Evolutionary conservation across 1,139 yeast species (phyloP).

Genomic region (Taphrina communis): DNA sequence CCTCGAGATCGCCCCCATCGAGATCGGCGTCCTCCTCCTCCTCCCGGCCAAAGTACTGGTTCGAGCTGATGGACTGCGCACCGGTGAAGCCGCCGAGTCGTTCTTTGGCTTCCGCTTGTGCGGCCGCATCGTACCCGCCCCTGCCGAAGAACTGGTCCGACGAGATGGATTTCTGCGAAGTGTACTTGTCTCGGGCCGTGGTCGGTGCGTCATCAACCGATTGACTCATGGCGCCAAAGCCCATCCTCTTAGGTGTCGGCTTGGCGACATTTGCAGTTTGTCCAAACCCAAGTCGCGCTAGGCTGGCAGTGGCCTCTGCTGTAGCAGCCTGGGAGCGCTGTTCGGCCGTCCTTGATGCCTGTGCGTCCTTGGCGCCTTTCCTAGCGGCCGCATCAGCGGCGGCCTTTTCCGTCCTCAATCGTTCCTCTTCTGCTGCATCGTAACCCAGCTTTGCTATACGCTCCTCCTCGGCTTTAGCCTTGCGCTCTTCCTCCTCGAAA

Average conservation of each 20-base stretch:
- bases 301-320: slow-evolving; percentile 69
- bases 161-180: slow-evolving; percentile 89
- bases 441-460: slow-evolving; percentile 75
- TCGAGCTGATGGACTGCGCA: slow-evolving; percentile 88
- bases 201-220: slow-evolving; percentile 49
- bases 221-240: slow-evolving; percentile 52
- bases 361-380: slow-evolving; percentile 22
- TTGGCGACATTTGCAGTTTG: slow-evolving; percentile 58
- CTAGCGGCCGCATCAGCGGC: slow-evolving; percentile 28
- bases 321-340: slow-evolving; percentile 32
- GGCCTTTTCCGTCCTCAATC: slow-evolving; percentile 52
- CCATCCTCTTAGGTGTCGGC: slow-evolving; percentile 47
- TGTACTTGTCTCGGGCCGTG: slow-evolving; percentile 66
- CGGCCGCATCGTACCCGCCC: slow-evolving; percentile 77
- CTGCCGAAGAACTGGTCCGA: slow-evolving; percentile 83
- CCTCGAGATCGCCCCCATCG: slow-evolving; percentile 36
- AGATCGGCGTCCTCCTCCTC: slow-evolving; percentile 56
- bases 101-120: slow-evolving; percentile 76
- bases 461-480: slow-evolving; percentile 82
- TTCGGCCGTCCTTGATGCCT: slow-evolving; percentile 9
- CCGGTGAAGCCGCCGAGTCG: slow-evolving; percentile 82
- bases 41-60: slow-evolving; percentile 90
- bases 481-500: slow-evolving; percentile 87
- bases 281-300: slow-evolving; percentile 84
- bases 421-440: slow-evolving; percentile 56